Base-by-base conservation (phyloP, 75 land plant species). In the Selaginella moellendorffii region DNA sequence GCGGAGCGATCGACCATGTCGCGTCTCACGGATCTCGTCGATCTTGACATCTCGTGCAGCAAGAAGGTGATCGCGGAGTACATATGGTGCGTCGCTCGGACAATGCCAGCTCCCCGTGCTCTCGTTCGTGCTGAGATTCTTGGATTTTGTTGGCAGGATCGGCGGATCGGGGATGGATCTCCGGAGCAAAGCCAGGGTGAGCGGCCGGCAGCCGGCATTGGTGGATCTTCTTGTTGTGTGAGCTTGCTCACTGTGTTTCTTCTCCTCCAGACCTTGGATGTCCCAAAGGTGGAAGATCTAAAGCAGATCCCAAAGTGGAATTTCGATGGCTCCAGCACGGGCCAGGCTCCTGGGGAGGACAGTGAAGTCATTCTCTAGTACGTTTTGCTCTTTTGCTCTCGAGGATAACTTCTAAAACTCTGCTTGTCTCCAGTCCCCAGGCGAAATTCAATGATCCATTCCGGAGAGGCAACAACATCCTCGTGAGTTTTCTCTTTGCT, bases 321-420 rank as follows among this genome's bases (percentile, higher is more conserved):
- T 67, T 90, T 85, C 61, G 96, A 90, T 69, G 96, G 96, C 54
- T 90, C 96, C 0, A 86, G 90, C 78, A 90, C 96, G 53, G 96
- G 96, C 0, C 96, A 90, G 73, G 96, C 96, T 30, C 96, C 96
- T 27, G 96, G 96, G 1, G 81, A 80, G 66, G 96, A 90, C 68
- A 90, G 96, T 77, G 96, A 90, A 82, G 96, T 90, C 8, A 85
- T 90, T 54, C 67, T 90, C 70, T 90, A 85, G 90, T 86, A 82
- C 66, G 81, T 28, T 18, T 53, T 51, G 0, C 27, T 0, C 2
- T 10, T 21, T 58, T 20, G 8, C 60, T 46, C 51, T 46, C 51
- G 9, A 9, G 9, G 14, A 10, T 17, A 10, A 46, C 17, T 24
- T 30, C 8, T 14, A 51, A 26, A 0, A 46, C 0, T n/a, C 14